Conservation (phyloP, 1,284 basidiomycete species). For the Cryptococcus maquisensis region DNA sequence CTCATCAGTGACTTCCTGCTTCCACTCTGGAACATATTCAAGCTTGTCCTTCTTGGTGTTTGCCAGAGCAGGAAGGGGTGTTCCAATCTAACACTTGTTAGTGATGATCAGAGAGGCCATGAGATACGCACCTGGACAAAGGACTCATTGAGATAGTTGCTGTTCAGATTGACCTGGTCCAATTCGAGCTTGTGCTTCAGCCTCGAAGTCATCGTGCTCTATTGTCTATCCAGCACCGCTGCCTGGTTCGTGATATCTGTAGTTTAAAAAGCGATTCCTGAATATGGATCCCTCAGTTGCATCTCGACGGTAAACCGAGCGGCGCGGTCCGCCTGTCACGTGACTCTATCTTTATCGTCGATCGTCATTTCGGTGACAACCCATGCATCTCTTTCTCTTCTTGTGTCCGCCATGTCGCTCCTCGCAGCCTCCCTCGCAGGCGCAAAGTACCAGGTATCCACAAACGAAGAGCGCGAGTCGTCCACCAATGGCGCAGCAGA, state of each 20-base stretch:
- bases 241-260: too few species aligned
- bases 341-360: too few species aligned
- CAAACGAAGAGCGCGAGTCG: conserved; percentile 17
- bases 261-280: too few species aligned
- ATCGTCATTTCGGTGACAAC: too few species aligned
- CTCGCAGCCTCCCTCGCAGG: conserved; percentile 14
- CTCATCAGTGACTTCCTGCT: conserved; percentile 91
- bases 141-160: conserved; percentile 75
- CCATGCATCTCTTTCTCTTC: too few species aligned
- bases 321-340: too few species aligned
- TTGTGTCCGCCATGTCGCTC: conserved; percentile 8
- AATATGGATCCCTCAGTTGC: too few species aligned
- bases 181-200: conserved; percentile 66
- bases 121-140: conserved; percentile 69
- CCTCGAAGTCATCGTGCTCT: conserved; percentile 50
- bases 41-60: conserved; percentile 77
- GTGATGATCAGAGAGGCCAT: conserved; percentile 4
- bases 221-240: neutral
- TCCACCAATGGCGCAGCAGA: conserved; percentile 17
- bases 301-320: too few species aligned
- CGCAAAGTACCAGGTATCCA: conserved; percentile 16
- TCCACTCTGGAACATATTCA: conserved; percentile 95
- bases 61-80: conserved; percentile 80
- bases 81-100: conserved; percentile 65
- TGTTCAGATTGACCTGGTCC: conserved; percentile 67